These are phyloP conservation scores for Suillus subluteus DNA, from an alignment of 768 basidiomycete genomes.

Conservation along the genomic window DNA sequence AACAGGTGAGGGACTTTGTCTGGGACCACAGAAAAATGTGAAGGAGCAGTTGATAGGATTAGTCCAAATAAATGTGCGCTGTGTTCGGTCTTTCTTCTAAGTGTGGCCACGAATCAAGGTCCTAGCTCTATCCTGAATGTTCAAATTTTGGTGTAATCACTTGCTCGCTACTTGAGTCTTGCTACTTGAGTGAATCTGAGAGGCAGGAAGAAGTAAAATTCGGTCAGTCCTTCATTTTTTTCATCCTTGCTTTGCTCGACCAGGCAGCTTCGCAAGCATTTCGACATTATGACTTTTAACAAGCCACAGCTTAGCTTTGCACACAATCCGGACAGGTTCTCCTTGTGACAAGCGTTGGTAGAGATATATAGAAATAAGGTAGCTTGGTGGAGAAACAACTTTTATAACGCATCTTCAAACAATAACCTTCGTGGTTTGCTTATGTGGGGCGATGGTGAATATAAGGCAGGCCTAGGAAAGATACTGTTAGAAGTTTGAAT, in stretches of 20 bases:
- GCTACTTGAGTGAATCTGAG: too few relatives aligned
- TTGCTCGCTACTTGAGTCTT: too few relatives aligned
- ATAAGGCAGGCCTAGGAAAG: slow-evolving; percentile 38
- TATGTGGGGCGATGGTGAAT: slow-evolving; percentile 34
- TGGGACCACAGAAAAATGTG: too few relatives aligned
- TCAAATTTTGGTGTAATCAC: too few relatives aligned
- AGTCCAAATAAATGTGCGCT: too few relatives aligned
- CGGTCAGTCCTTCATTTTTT: background rate
- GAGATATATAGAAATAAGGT: slow-evolving; percentile 8
- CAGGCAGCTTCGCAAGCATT: background rate
- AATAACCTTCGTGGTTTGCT: slow-evolving; percentile 38
- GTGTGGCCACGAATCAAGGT: too few relatives aligned
- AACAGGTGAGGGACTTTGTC: too few relatives aligned
- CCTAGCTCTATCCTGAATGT: too few relatives aligned
- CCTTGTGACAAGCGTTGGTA: background rate
- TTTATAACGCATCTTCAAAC: slow-evolving; percentile 38
- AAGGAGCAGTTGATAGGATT: too few relatives aligned
- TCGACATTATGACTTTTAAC: background rate
- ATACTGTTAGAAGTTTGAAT: slow-evolving; percentile 9
- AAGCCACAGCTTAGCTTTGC: background rate
- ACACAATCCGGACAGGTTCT: background rate
- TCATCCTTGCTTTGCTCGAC: background rate
- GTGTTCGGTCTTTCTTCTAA: too few relatives aligned
- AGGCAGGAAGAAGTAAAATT: too few relatives aligned
- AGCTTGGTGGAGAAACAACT: background rate